These are phyloP conservation scores for Exophiala sp. DNA, from an alignment of 2,329 filamentous ascomycete genomes.

Conservation along the genomic window DNA sequence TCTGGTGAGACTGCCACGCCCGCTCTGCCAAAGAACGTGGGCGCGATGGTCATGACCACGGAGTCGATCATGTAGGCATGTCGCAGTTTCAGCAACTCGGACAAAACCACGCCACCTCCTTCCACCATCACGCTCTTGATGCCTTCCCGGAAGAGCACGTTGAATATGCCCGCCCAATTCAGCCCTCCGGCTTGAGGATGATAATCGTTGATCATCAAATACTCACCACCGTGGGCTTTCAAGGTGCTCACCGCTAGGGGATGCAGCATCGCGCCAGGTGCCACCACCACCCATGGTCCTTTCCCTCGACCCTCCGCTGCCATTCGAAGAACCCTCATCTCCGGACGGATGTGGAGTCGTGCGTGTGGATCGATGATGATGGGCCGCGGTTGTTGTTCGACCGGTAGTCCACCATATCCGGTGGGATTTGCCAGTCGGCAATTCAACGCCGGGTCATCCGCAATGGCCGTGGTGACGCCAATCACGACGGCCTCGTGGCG, in stretches of 20 bases:
- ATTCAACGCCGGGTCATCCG: slow-evolving; percentile 81
- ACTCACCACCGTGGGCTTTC: slow-evolving; percentile 44
- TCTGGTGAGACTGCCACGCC: slow-evolving; percentile 73
- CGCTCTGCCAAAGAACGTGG: slow-evolving; percentile 78
- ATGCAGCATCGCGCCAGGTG: slow-evolving; percentile 42
- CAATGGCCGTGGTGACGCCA: slow-evolving; percentile 74
- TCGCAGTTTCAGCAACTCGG: slow-evolving; percentile 62
- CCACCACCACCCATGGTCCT: slow-evolving; percentile 66
- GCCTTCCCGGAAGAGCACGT: slow-evolving; percentile 52
- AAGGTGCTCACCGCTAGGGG: slow-evolving; percentile 42
- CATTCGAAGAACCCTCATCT: slow-evolving; percentile 61
- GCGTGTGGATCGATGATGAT: slow-evolving; percentile 72
- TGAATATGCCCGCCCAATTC: slow-evolving; percentile 60
- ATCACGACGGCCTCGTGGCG: slow-evolving; percentile 79
- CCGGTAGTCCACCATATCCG: slow-evolving; percentile 49
- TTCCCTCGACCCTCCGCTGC: slow-evolving; percentile 60
- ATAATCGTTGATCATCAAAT: slow-evolving; percentile 35
- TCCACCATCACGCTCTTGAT: slow-evolving; percentile 84
- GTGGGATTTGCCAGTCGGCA: slow-evolving; percentile 62
- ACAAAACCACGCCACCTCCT: slow-evolving; percentile 77
- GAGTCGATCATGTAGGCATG: slow-evolving; percentile 62
- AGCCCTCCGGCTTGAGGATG: slow-evolving; percentile 24
- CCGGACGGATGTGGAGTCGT: slow-evolving; percentile 60
- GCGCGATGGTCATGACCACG: slow-evolving; percentile 82
- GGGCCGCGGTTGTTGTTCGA: slow-evolving; percentile 63